These are phyloP conservation scores for Epichloe coenophiala DNA, from an alignment of 2,329 filamentous ascomycete species.

Conservation along the genomic window DNA sequence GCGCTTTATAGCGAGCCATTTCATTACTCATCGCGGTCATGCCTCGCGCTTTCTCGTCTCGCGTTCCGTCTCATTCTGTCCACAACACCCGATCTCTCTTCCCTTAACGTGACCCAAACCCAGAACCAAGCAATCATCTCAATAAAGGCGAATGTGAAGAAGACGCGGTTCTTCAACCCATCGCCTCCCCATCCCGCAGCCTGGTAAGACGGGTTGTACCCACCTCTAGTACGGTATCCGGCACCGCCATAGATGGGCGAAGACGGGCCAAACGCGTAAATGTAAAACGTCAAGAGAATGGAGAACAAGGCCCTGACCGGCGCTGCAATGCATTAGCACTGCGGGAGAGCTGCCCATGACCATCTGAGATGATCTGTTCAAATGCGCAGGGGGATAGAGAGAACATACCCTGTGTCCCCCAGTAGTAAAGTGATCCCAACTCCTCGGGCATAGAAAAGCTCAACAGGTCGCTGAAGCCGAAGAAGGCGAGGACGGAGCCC, in stretches of 20 bases:
- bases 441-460: constrained; percentile 57
- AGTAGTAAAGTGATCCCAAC: constrained; percentile 47
- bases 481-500: constrained; percentile 48
- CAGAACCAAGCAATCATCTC: constrained; percentile 83
- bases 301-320: constrained; percentile 54
- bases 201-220: constrained; percentile 20
- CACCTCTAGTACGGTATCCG: constrained; percentile 11
- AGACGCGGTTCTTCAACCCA: constrained; percentile 65
- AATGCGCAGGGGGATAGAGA: constrained; percentile 29
- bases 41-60: constrained; percentile 5
- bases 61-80: constrained; percentile 21
- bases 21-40: constrained; percentile 1
- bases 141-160: constrained; percentile 75
- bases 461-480: constrained; percentile 51
- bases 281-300: constrained; percentile 48
- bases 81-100: constrained; percentile 40
- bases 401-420: constrained; percentile 51
- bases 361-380: no score
- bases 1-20: not conserved
- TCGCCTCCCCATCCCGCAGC: constrained; percentile 40
- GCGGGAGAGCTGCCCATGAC: no score
- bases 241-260: constrained; percentile 32
- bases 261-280: constrained; percentile 44
- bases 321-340: constrained; percentile 20
- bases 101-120: constrained; percentile 58